phyloP scores from a whole-genome alignment of 2,329 filamentous ascomycete species.

The Aulographum hederae region DNA sequence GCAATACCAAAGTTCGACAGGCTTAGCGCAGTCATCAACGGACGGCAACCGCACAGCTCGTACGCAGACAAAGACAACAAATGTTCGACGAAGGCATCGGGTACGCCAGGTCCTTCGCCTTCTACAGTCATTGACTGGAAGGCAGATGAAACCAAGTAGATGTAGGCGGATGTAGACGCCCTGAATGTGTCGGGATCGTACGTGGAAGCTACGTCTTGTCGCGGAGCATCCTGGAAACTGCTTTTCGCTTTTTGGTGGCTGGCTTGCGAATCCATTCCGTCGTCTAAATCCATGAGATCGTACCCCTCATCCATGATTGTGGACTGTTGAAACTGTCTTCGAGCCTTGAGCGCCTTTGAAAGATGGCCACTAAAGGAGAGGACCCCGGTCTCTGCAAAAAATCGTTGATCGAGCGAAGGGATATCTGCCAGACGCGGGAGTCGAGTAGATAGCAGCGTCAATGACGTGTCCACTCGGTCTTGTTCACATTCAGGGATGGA shows the following conservation, averaged over 20 bases:
- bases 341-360: constrained; percentile 13
- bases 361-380: constrained; percentile 14
- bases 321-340: constrained; percentile 14
- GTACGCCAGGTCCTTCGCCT: constrained; percentile 2
- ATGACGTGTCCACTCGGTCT: constrained; percentile 23
- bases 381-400: constrained; percentile 15
- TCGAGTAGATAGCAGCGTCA: constrained; percentile 17
- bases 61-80: constrained; percentile 5
- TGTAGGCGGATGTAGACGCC: constrained; percentile 4
- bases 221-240: too few species aligned
- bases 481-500: constrained; percentile 19
- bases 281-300: constrained; percentile 50
- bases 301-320: constrained; percentile 18
- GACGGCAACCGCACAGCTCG: constrained; percentile 7
- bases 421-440: constrained; percentile 13
- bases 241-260: too few species aligned
- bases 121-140: constrained; percentile 3
- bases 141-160: constrained; percentile 3
- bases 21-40: constrained; percentile 5
- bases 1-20: constrained; percentile 9
- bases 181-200: too few species aligned
- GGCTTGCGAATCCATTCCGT: constrained; percentile 41
- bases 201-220: too few species aligned
- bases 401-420: constrained; percentile 5
- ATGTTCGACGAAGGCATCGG: constrained; percentile 5